Evolutionary conservation across 768 basidiomycete genomes (phyloP), one percentile per base, ranked within the genome.

Genomic region (Lactarius hengduanensis): DNA sequence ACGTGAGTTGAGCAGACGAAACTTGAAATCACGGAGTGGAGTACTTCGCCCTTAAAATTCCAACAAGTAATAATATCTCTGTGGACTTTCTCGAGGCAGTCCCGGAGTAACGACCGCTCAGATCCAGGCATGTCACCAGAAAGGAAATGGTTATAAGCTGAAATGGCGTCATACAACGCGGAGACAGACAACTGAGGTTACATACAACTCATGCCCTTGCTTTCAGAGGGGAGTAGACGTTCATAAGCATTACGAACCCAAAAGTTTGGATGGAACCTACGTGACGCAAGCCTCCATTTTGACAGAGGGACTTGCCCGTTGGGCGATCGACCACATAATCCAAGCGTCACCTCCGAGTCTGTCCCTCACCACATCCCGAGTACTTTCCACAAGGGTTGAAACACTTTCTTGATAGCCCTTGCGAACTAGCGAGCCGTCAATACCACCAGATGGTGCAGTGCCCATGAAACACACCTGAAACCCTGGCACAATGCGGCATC

Each of bases 361-460:
- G n/a, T 57, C 56, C 56, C 28, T 30, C 30, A 57, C 56, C n/a
- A 34, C 56, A 56, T 56, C 26, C 28, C 22, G 16, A 56, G 55
- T 56, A 4, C 22, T 13, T 56, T 56, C 26, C 15, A 30, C 55
- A 20, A 56, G 55, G 16, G 55, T 6, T 2, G 55, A 56, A 32
- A 56, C 32, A 32, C 20, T 20, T 2, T 28, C 30, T 15, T 34
- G 28, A 30, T 56, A 56, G 22, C 55, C 55, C 54, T 28, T 5
- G 16, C 26, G 26, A 56, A 55, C 55, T 56, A 18, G 9, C 28
- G 16, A 56, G 30, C 28, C 30, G 15, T 56, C 28, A 56, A 56
- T n/a, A 56, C 30, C 20, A 34, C 30, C 10, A 20, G 32, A 9
- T 20, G 32, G 32, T 30, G 26, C 8, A 56, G 20, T 30, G 55